phyloP scores from a whole-genome alignment of 2,329 filamentous ascomycete species.

The Cladorrhinum sp. region DNA sequence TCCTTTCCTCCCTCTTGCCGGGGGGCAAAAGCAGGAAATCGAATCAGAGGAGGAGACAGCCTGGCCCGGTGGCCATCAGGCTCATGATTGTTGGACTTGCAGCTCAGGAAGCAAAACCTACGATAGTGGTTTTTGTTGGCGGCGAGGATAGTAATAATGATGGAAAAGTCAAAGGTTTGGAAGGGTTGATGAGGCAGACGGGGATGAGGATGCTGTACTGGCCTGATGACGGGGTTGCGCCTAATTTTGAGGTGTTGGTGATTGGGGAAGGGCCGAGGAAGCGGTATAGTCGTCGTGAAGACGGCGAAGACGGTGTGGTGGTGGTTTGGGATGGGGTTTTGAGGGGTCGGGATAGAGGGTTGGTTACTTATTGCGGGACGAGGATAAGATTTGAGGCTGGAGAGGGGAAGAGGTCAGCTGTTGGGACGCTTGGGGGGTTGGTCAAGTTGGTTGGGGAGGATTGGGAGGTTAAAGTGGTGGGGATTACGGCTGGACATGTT shows the following conservation, averaged over 20 bases:
- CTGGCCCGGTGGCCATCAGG: conserved; percentile 6
- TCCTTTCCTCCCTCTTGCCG: too few relatives aligned
- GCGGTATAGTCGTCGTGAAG: background rate
- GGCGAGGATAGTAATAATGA: too few relatives aligned
- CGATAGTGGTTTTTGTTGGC: conserved; percentile 13
- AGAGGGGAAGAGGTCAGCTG: background rate
- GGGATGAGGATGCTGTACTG: conserved; percentile 2
- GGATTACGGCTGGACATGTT: conserved; percentile 19
- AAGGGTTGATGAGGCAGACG: conserved; percentile 2
- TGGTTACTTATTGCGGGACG: conserved; percentile 12
- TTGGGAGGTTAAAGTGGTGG: conserved; percentile 12
- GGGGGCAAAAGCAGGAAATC: background rate
- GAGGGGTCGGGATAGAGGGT: background rate
- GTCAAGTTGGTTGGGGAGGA: conserved; percentile 14
- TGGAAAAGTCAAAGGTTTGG: background rate
- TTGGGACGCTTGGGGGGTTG: conserved; percentile 14
- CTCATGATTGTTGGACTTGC: conserved; percentile 14
- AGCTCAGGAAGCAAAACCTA: background rate
- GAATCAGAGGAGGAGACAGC: background rate
- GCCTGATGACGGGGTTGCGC: conserved; percentile 14
- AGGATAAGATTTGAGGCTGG: conserved; percentile 1
- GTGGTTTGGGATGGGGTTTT: conserved; percentile 4
- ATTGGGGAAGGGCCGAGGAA: conserved; percentile 10
- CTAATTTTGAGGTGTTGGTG: conserved; percentile 11
- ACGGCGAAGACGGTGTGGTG: background rate